A percentile compares a stretch with the other conserved stretches of the same genome.
Evolutionary conservation across 2,329 filamentous ascomycete species (phyloP).

Genomic region (Aureobasidium uvarum): DNA sequence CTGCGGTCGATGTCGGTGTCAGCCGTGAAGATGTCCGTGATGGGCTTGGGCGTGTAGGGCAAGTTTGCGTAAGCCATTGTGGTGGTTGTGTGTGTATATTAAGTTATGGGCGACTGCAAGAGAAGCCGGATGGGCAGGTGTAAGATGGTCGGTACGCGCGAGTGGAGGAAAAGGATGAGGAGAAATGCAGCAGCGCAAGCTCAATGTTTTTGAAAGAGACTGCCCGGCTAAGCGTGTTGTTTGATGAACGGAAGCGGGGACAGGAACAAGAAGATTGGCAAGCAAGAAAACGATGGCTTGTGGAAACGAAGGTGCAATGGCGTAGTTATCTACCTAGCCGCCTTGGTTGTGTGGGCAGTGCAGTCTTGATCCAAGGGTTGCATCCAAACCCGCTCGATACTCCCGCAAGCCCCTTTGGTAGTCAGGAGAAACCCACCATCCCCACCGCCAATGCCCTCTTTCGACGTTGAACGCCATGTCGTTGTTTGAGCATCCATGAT

Average conservation of each 20-base stretch:
- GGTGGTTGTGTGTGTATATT: slow-evolving; percentile 12
- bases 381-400: background rate
- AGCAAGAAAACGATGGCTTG: slow-evolving; percentile 10
- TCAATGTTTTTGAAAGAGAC: slow-evolving; percentile 16
- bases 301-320: slow-evolving; percentile 15
- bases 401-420: background rate
- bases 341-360: slow-evolving; percentile 17
- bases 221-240: slow-evolving; percentile 20
- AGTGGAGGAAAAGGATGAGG: background rate
- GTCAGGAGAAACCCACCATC: slow-evolving; percentile 23
- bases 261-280: slow-evolving; percentile 15
- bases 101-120: slow-evolving; percentile 1
- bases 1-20: slow-evolving; percentile 68
- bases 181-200: slow-evolving; percentile 6
- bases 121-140: background rate
- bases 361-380: slow-evolving; percentile 23
- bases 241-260: background rate
- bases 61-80: slow-evolving; percentile 41
- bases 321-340: slow-evolving; percentile 17
- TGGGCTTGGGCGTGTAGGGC: slow-evolving; percentile 49
- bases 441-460: slow-evolving; percentile 8
- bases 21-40: slow-evolving; percentile 61
- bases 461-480: slow-evolving; percentile 19
- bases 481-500: slow-evolving; percentile 11
- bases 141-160: slow-evolving; percentile 6